Percentiles rank a stretch among this genome's conserved stretches.
Conservation (phyloP, 495 filamentous ascomycete species). For the Neurospora cerealis region DNA sequence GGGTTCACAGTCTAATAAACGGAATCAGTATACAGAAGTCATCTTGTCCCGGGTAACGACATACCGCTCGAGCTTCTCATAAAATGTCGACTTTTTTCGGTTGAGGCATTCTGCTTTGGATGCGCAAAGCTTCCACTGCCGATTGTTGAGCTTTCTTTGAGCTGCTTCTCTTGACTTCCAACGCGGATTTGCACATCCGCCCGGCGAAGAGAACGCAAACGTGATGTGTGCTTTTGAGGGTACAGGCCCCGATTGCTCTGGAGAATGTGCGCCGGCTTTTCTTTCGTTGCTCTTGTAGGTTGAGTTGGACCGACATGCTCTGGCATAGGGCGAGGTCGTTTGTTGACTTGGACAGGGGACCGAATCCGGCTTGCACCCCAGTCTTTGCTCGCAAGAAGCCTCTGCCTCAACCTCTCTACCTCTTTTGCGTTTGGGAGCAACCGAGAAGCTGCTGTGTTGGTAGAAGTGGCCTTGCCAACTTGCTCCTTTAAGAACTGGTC, state of each 20-base stretch:
- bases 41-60: neutral
- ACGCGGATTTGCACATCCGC: constrained; percentile 24
- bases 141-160: constrained; percentile 11
- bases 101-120: neutral
- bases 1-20: neutral
- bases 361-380: constrained; percentile 10
- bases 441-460: neutral
- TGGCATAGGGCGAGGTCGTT: neutral
- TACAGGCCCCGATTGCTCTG: neutral
- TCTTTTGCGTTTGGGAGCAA: neutral
- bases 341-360: neutral
- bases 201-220: neutral
- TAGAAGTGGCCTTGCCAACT: neutral
- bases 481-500: constrained; percentile 11
- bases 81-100: neutral
- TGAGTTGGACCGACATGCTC: neutral
- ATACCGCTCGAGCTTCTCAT: neutral
- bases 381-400: constrained; percentile 12
- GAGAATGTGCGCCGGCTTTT: constrained; percentile 4
- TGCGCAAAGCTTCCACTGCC: neutral
- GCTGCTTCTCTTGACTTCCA: constrained; percentile 27
- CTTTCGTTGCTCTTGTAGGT: neutral
- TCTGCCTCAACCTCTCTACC: constrained; percentile 11
- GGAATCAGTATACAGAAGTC: neutral
- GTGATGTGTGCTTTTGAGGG: neutral